Conservation (phyloP, 768 basidiomycete genomes). For the Daedalea quercina region DNA sequence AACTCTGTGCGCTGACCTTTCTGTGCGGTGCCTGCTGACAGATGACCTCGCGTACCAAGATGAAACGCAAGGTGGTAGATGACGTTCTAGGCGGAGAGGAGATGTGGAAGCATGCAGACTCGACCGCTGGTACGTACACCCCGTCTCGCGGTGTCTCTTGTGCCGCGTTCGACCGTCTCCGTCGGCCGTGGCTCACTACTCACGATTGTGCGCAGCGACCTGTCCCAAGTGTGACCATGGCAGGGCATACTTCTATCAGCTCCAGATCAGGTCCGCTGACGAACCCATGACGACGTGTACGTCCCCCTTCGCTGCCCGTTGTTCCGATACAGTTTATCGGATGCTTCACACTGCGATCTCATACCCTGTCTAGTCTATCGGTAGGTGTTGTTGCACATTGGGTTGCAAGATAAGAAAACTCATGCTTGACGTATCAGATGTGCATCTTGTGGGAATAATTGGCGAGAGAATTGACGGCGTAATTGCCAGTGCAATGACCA, state of each 20-base stretch:
- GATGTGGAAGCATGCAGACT: conserved; percentile 91
- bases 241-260: conserved; percentile 89
- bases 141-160: neutral
- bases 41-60: conserved; percentile 87
- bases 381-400: conserved; percentile 24
- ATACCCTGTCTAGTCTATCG: conserved; percentile 48
- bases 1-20: neutral
- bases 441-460: conserved; percentile 55
- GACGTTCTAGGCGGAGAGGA: conserved; percentile 94
- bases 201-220: conserved; percentile 29
- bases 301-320: conserved; percentile 11
- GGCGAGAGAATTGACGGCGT: conserved; percentile 52
- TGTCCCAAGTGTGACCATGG: conserved; percentile 79
- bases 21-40: conserved; percentile 22
- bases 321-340: neutral
- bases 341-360: neutral
- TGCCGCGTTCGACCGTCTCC: too few relatives aligned
- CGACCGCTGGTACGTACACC: conserved; percentile 55
- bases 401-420: neutral
- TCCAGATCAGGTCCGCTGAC: conserved; percentile 92
- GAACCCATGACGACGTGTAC: conserved; percentile 76
- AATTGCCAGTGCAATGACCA: neutral
- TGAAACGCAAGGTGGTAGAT: conserved; percentile 88
- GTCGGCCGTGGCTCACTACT: neutral
- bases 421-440: conserved; percentile 35